These are phyloP conservation scores for Termitomyces sp. DNA, from an alignment of 768 basidiomycete species.

Conservation along the genomic window DNA sequence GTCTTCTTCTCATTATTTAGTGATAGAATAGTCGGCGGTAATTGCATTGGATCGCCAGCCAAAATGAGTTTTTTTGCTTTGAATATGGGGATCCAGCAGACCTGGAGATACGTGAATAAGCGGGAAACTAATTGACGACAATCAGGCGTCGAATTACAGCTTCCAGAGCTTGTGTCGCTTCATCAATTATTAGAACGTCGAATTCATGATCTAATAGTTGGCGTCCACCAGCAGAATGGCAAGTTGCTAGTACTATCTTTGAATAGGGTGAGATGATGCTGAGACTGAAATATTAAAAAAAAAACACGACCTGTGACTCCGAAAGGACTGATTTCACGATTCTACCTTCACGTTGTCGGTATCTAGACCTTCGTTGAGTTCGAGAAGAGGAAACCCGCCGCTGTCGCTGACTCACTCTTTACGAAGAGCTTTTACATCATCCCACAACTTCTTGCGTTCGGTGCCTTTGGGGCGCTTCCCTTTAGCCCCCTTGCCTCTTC, in stretches of 20 bases:
- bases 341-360: conserved; percentile 83
- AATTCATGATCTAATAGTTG: conserved; percentile 77
- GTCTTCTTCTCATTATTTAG: conserved; percentile 35
- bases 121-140: conserved; percentile 3
- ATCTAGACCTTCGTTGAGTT: conserved; percentile 41
- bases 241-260: conserved; percentile 88
- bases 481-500: conserved; percentile 72
- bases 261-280: neutral
- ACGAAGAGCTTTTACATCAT: conserved; percentile 78
- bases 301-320: conserved; percentile 61
- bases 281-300: neutral
- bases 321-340: conserved; percentile 79
- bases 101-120: conserved; percentile 35
- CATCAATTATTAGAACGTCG: conserved; percentile 94
- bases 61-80: conserved; percentile 88
- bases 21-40: conserved; percentile 90
- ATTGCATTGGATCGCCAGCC: conserved; percentile 94
- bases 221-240: conserved; percentile 87
- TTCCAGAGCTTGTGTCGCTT: conserved; percentile 96
- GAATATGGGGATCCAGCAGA: conserved; percentile 95
- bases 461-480: conserved; percentile 66
- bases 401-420: conserved; percentile 67
- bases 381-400: neutral
- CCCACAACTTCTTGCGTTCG: conserved; percentile 84
- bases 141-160: conserved; percentile 50